Evolutionary conservation across 2,329 filamentous ascomycete genomes (phyloP), one percentile per base, ranked within the genome.

Genomic region (Fusarium decemcellulare): DNA sequence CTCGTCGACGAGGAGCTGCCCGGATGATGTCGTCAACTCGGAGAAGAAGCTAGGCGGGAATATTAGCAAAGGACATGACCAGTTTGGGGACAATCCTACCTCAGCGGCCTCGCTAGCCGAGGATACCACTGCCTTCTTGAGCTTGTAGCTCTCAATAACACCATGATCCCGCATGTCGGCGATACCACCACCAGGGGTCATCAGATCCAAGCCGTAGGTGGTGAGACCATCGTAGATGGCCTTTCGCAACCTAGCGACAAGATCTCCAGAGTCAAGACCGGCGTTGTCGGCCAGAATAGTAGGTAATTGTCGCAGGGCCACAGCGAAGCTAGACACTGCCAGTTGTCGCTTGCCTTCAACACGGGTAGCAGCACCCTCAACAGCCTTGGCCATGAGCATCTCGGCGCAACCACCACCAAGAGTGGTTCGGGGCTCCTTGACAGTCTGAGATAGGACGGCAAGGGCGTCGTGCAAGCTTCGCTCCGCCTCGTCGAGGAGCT

Each of bases 311-410:
- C 95, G 91, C 64, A 99, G 87, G 32, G 96, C 96, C 61, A 91
- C 87, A 27, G 95, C 93, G 78, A 98, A 99, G 6, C 93, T 90
- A 68, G 95, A 91, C 18, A 98, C 95, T 3, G 96, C 96, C 76
- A 98, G 87, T 74, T 97, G 95, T 82, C 96, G 95, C 90, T 99
- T 99, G 80, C 96, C 96, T 73, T 96, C 94, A 8, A 97, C 93
- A 76, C 97, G 95, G 67, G 97, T 95, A 23, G 95, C 95, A 6
- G 94, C 94, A 65, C 92, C 93, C 78, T 98, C 95, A 23, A 99
- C 96, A 8, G 96, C 96, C 87, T 98, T 97, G 70, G 95, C 93
- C 96, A 99, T 99, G 73, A 97, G 85, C 95, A 98, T 98, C 88
- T 99, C 96, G 6, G 95, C 95, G 78, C 94, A 98, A 30, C 96